phyloP scores from a whole-genome alignment of 306 rosid genomes.

The Crataegus laevigata region DNA sequence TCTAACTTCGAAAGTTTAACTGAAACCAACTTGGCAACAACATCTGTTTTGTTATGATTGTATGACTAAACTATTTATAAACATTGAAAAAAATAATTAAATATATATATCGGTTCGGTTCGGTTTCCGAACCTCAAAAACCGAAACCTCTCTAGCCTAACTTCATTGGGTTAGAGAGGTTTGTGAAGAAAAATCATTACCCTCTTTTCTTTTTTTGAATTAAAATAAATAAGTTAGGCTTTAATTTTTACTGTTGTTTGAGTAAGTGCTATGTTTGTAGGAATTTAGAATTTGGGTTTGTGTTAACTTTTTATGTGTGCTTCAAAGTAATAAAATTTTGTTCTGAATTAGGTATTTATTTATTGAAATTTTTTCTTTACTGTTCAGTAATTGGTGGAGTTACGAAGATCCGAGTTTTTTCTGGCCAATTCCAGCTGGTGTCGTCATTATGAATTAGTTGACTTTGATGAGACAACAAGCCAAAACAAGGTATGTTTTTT shows the following conservation, averaged over 20 bases:
- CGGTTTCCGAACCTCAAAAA: no score
- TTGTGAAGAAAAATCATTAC: not conserved
- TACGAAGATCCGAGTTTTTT: no score
- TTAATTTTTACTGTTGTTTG: not conserved
- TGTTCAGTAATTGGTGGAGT: no score
- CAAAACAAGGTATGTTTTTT: conserved; percentile 45
- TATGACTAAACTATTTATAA: no score
- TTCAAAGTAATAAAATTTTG: not conserved
- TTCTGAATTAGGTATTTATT: not conserved
- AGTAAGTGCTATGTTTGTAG: not conserved
- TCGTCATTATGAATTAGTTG: not conserved
- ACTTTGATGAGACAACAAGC: conserved; percentile 66
- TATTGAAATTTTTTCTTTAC: no score
- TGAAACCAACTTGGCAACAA: no score
- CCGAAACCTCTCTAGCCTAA: no score
- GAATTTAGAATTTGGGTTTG: not conserved
- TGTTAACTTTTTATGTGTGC: not conserved
- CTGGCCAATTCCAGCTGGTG: no score
- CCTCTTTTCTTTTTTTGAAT: not conserved
- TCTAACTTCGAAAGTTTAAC: no score
- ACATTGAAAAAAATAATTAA: no score
- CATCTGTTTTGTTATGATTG: no score
- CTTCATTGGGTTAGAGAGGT: conserved; percentile 88
- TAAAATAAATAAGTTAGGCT: not conserved
- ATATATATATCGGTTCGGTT: no score